Base-by-base conservation (phyloP, 2,329 filamentous ascomycete genomes). In the Nannizziopsis arthrosporioides region DNA sequence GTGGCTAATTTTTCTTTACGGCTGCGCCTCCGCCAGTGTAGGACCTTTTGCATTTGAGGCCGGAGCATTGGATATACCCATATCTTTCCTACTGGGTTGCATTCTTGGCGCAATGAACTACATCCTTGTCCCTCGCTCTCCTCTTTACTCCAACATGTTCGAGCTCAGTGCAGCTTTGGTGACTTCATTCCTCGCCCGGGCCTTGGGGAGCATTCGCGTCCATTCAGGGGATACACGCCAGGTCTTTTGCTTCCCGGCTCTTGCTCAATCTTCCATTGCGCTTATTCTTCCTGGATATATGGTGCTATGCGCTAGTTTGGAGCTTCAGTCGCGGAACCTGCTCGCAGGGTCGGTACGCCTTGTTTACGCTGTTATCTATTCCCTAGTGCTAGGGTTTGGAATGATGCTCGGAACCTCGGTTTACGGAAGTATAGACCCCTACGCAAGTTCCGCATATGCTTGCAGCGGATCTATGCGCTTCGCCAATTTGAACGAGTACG, bases 1-100 rank as follows among this genome's bases (percentile, higher is more conserved):
- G 65, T 57, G 72, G 10, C 62, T 75, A 10, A 78, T 93, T 1
- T 63, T 80, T 1, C 68, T 87, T 30, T 89, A 86, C 55, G 87
- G 87, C 0, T 66, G 88, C 5, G 85, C 86, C 1, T 86, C 84
- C 10, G 82, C 80, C 0, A 77, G 73, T 5, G 85, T 92, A 1
- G 85, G 83, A 0, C 85, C 85, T 0, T 92, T 92, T 58, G 85
- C 84, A 2, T 93, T 92, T 59, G 71, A 80, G 48, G 84, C 83
- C 2, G 77, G 85, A 2, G 77, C 81, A 36, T 82, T 90, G 57
- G 87, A 93, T 61, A 69, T 92, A 50, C 85, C 85, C 0, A 75
- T 89, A 22, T 80, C 81, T 15, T 92, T 92, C 61, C 48, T 86
- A 0, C 73, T 93, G 0, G 86, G 87, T 1, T 81, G 78, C 57